Percentiles rank a stretch among this genome's conserved stretches.
Evolutionary conservation across 2,329 filamentous ascomycete species (phyloP).

Genomic region (Nakataea oryzae): DNA sequence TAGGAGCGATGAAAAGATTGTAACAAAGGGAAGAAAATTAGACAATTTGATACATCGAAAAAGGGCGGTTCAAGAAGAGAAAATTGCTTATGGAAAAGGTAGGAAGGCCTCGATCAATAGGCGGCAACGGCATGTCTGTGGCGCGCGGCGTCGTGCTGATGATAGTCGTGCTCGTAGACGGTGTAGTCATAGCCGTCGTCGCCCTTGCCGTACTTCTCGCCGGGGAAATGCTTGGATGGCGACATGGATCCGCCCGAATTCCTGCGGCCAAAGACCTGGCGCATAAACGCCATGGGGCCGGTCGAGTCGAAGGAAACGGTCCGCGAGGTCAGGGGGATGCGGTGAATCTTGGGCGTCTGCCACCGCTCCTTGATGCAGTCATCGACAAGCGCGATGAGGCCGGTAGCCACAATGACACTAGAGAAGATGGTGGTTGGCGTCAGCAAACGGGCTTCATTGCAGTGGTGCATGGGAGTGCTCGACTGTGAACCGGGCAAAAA

Average conservation of each 20-base stretch:
- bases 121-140: not conserved
- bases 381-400: slow-evolving; percentile 78
- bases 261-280: slow-evolving; percentile 21
- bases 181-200: not conserved
- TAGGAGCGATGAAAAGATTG: too few relatives aligned
- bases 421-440: not conserved
- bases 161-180: slow-evolving; percentile 6
- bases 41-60: not conserved
- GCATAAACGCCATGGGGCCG: slow-evolving; percentile 22
- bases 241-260: slow-evolving; percentile 8
- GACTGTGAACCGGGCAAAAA: not conserved
- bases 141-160: slow-evolving; percentile 4
- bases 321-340: slow-evolving; percentile 21
- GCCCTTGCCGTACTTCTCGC: not conserved
- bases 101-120: not conserved
- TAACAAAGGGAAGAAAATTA: slow-evolving; percentile 1
- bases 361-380: slow-evolving; percentile 80
- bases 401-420: slow-evolving; percentile 83
- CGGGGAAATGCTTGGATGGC: not conserved
- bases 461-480: slow-evolving; percentile 15
- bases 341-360: slow-evolving; percentile 37
- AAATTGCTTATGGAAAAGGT: too few relatives aligned
- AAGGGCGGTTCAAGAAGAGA: not conserved
- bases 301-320: slow-evolving; percentile 22
- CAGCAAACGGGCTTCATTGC: not conserved